Evolutionary conservation across 495 filamentous ascomycete genomes (phyloP).

Genomic region (Penicillium coffeae): DNA sequence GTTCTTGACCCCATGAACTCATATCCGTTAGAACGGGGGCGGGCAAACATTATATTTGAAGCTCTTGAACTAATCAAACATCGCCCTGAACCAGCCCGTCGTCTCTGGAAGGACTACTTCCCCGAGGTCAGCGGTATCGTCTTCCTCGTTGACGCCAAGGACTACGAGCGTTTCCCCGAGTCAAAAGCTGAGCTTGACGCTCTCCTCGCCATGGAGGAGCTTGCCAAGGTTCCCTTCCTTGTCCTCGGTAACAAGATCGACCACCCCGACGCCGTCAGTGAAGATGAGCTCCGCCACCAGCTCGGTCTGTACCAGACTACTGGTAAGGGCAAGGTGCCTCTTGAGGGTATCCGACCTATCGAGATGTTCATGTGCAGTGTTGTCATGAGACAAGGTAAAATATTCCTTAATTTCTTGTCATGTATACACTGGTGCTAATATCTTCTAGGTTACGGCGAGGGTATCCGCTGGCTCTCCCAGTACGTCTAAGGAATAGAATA

Average conservation of each 20-base stretch:
- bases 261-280: slow-evolving; percentile 88
- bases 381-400: slow-evolving; percentile 89
- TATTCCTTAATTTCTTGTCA: not conserved
- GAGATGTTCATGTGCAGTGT: slow-evolving; percentile 99
- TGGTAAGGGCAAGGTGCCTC: slow-evolving; percentile 93
- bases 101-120: slow-evolving; percentile 98
- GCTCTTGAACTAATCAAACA: not conserved
- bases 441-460: slow-evolving; percentile 47
- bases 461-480: slow-evolving; percentile 53
- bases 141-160: slow-evolving; percentile 96
- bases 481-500: slow-evolving; percentile 40
- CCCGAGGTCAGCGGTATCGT: slow-evolving; percentile 97
- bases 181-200: slow-evolving; percentile 96
- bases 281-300: slow-evolving; percentile 89
- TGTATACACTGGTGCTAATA: slow-evolving; percentile 1
- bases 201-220: slow-evolving; percentile 88
- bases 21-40: not conserved
- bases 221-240: slow-evolving; percentile 89
- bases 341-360: slow-evolving; percentile 92
- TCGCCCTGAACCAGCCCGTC: slow-evolving; percentile 59
- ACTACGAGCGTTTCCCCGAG: slow-evolving; percentile 88
- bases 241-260: slow-evolving; percentile 99
- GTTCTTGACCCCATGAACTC: not conserved
- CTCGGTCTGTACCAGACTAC: slow-evolving; percentile 94
- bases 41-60: not conserved